Evolutionary conservation across 441 rosid genomes (phyloP), one percentile per base, ranked within the genome.

Genomic region (Adansonia rubrostipa): DNA sequence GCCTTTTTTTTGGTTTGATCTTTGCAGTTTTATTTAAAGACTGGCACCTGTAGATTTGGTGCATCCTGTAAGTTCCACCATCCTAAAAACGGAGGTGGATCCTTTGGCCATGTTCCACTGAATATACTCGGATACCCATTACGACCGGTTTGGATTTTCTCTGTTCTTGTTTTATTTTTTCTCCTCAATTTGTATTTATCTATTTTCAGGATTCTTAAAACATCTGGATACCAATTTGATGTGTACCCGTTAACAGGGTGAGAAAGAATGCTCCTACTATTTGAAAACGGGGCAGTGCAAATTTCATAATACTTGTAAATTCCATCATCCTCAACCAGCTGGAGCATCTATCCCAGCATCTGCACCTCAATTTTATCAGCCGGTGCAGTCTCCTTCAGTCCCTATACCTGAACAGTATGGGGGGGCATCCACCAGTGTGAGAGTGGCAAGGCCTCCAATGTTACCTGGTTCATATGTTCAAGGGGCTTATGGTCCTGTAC

Each of bases 61-160:
- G 98, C 98, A n/a, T 93, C 99, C 22, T 95, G 99, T 90, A 95
- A 95, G 88, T 95, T 92, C 85, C 85, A 95, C 89, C 99, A 95
- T 84, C 99, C 99, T 4, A 95, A 90, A 86, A 92, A 90, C 69
- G 89, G 88, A 73, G 93, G 84, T 76, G 93, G 92, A 84, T 87
- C 92, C 60, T 82, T 90, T 83, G 87, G 87, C 86, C 88, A 91
- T 56, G 88, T 88, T 83, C 86, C 93, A 36, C 80, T 87, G 77
- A 95, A 92, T 89, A 81, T 75, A 10, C 82, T 78, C 83, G 99
- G 98, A 85, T 93, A 88, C 89, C 99, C 98, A 58, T 80, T 91
- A 78, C 88, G 95, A 82, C 91, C 77, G 95, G 99, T 95, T 67
- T 14, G 86, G 66, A 74, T 76, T 1, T n/a, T 73, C 78, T 83